Evolutionary conservation across 73 alveolate species (phyloP).

Genomic region (Symbiodinium natans): DNA sequence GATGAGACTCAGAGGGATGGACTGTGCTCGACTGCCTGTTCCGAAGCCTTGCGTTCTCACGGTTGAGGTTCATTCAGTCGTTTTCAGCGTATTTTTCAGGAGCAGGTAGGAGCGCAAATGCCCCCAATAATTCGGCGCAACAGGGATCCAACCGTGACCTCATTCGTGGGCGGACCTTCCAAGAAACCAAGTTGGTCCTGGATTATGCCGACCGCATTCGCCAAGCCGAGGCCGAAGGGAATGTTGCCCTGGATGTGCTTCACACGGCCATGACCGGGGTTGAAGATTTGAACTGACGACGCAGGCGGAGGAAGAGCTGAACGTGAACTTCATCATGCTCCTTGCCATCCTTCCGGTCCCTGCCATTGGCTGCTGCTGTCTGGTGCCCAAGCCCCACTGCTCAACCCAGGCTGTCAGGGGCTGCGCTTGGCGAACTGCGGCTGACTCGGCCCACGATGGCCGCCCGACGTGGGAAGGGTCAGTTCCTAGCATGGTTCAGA

Average conservation of each 20-base stretch:
- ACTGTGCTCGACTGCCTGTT: too few relatives aligned
- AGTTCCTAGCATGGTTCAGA: not conserved
- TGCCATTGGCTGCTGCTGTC: too few relatives aligned
- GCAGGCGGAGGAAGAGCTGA: conserved; percentile 9
- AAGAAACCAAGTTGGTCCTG: not conserved
- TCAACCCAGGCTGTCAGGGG: not conserved
- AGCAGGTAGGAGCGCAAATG: too few relatives aligned
- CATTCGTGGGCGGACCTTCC: too few relatives aligned
- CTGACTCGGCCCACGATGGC: not conserved
- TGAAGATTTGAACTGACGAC: too few relatives aligned
- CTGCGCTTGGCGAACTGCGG: not conserved
- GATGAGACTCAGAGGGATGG: too few relatives aligned
- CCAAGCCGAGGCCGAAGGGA: not conserved
- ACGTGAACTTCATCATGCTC: not conserved
- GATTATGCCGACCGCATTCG: not conserved
- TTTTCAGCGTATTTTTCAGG: too few relatives aligned
- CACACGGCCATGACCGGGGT: too few relatives aligned
- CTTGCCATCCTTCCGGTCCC: too few relatives aligned
- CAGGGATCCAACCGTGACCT: not conserved
- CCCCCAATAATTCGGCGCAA: not conserved
- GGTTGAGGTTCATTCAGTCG: too few relatives aligned
- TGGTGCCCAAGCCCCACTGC: too few relatives aligned
- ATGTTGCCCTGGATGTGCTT: not conserved
- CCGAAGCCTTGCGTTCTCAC: too few relatives aligned
- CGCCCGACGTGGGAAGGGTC: not conserved